phyloP scores from a whole-genome alignment of 768 basidiomycete genomes.

The Leccinum arenicola region DNA sequence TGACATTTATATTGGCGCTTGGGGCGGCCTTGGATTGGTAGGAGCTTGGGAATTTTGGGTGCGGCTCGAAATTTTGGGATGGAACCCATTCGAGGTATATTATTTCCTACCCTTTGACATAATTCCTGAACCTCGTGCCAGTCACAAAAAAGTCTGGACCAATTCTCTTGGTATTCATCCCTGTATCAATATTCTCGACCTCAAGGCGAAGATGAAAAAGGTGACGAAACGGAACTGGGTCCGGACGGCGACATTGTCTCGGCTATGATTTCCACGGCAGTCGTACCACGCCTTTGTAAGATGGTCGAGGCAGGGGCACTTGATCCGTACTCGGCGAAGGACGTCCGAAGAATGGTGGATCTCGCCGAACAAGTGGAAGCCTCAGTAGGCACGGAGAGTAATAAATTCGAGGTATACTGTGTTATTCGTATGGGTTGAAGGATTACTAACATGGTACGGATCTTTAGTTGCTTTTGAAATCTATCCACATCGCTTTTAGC shows the following conservation, averaged over 20 bases:
- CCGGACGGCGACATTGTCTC: conserved; percentile 86
- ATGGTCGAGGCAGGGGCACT: conserved; percentile 77
- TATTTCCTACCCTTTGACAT: neutral
- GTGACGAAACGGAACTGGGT: conserved; percentile 60
- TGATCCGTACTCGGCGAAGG: conserved; percentile 72
- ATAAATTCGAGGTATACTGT: conserved; percentile 62
- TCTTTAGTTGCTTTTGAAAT: conserved; percentile 54
- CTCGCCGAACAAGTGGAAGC: conserved; percentile 79
- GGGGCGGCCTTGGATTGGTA: conserved; percentile 84
- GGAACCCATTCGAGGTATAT: conserved; percentile 82
- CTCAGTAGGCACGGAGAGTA: conserved; percentile 59
- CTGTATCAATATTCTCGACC: conserved; percentile 69
- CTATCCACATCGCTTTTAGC: conserved; percentile 52
- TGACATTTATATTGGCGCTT: conserved; percentile 85
- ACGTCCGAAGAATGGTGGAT: conserved; percentile 64
- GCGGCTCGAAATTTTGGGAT: conserved; percentile 80
- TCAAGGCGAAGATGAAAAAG: conserved; percentile 43
- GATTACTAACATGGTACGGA: conserved; percentile 10
- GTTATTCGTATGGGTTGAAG: neutral
- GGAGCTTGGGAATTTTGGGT: conserved; percentile 95
- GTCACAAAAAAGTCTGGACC: conserved; percentile 64
- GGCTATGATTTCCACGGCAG: conserved; percentile 81
- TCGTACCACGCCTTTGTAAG: conserved; percentile 73
- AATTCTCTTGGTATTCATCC: conserved; percentile 80
- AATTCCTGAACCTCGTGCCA: conserved; percentile 9